Percentiles rank a stretch among this genome's conserved stretches.
phyloP scores from a whole-genome alignment of 1,139 yeast species.

The Kodamaea arcana region DNA sequence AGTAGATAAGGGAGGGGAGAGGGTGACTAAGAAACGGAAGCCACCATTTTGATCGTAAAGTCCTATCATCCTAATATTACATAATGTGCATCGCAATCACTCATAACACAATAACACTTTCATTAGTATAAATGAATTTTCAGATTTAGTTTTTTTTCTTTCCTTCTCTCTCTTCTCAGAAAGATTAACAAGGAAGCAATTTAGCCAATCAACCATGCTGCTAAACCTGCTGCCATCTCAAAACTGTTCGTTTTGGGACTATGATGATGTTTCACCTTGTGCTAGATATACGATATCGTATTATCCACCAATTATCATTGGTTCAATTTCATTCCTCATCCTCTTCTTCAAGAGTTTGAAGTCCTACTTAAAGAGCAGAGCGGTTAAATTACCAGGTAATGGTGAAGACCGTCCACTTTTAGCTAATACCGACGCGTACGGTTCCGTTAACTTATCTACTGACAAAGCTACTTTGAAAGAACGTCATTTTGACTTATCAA shows the following conservation, averaged over 20 bases:
- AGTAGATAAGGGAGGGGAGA: neutral
- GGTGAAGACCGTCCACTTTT: slow-evolving; percentile 31
- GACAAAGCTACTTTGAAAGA: slow-evolving; percentile 27
- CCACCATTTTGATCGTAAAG: neutral
- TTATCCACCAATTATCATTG: slow-evolving; percentile 30
- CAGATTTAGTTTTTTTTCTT: neutral
- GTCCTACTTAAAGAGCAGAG: slow-evolving; percentile 12
- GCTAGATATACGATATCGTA: slow-evolving; percentile 38
- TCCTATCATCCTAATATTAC: neutral
- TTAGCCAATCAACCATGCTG: neutral
- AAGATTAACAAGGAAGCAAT: neutral
- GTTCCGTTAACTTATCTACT: slow-evolving; percentile 15
- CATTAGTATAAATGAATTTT: neutral
- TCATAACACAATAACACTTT: too few species aligned
- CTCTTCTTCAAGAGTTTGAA: slow-evolving; percentile 21
- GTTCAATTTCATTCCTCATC: slow-evolving; percentile 27
- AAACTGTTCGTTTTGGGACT: slow-evolving; percentile 30
- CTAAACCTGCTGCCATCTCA: slow-evolving; percentile 1
- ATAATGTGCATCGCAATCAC: too few species aligned
- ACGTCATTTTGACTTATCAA: slow-evolving; percentile 49
- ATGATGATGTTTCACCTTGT: slow-evolving; percentile 46
- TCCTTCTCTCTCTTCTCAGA: neutral
- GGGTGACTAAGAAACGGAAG: neutral
- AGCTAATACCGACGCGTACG: slow-evolving; percentile 31
- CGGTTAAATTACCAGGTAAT: slow-evolving; percentile 3